A percentile compares a stretch with the other conserved stretches of the same genome.
Evolutionary conservation across 768 basidiomycete genomes (phyloP).

Genomic region (Serendipita indica): DNA sequence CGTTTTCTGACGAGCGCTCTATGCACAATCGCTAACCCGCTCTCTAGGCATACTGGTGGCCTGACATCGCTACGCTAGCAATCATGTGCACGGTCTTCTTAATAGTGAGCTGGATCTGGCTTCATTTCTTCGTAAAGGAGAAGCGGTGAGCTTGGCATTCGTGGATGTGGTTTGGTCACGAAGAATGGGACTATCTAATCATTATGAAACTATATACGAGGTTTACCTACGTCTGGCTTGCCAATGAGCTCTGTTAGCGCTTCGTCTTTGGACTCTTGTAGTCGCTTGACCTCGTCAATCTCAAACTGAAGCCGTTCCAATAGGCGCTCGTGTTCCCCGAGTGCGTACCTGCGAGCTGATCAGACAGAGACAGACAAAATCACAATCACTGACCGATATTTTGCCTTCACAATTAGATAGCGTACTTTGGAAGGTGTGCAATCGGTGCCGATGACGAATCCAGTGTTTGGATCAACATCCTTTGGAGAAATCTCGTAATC

Average conservation of each 20-base stretch:
- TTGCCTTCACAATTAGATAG: slow-evolving; percentile 12
- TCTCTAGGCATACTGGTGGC: slow-evolving; percentile 88
- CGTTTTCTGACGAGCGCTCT: slow-evolving; percentile 13
- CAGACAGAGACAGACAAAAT: neutral
- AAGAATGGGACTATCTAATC: no score
- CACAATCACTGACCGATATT: slow-evolving; percentile 5
- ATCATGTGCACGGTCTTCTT: slow-evolving; percentile 81
- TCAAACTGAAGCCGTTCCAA: slow-evolving; percentile 9
- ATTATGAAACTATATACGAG: no score
- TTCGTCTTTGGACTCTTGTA: slow-evolving; percentile 11
- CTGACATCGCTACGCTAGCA: slow-evolving; percentile 71
- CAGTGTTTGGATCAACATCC: neutral
- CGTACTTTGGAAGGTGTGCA: slow-evolving; percentile 6
- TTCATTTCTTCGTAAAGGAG: slow-evolving; percentile 87
- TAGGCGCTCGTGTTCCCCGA: slow-evolving; percentile 12
- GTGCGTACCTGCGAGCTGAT: slow-evolving; percentile 6
- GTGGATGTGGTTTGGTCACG: no score
- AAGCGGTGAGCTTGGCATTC: no score
- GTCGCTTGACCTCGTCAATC: slow-evolving; percentile 7
- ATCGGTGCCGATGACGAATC: slow-evolving; percentile 5
- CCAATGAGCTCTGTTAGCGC: slow-evolving; percentile 5
- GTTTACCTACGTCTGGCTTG: no score
- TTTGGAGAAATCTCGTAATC: neutral
- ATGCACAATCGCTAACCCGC: neutral
- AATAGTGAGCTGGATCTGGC: slow-evolving; percentile 53